Evolutionary conservation across 1,284 basidiomycete genomes (phyloP), one percentile per base, ranked within the genome.

Genomic region (Microbotryum violaceum): DNA sequence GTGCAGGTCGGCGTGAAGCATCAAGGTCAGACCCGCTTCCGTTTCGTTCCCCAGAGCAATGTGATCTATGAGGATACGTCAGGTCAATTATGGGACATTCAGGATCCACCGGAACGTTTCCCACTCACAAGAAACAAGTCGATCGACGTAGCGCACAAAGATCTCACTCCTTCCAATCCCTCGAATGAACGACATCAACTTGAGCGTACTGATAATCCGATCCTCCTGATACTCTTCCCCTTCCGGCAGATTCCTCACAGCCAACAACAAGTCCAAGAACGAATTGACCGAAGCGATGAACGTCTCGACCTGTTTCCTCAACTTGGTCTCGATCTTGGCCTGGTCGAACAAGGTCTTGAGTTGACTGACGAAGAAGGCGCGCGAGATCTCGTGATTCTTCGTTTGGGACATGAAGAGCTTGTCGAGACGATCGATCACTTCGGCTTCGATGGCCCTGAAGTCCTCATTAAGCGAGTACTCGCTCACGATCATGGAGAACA

Each of bases 401-500:
- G 86, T 85, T 72, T 91, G 88, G 49, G 89, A 87, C 86, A 91
- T 89, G 78, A 92, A 89, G 52, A 93, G 75, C n/a, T 85, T 85
- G 74, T 97, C 93, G 48, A 98, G 79, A 70, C 91, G 89, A 72
- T 86, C 92, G 70, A 97, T 90, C n/a, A 97, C 82, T 75, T 96
- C 92, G 68, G 89, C 88, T 75, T 97, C 90, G 69, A 97, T 77
- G 42, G 71, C 68, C 31, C 56, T 63, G 53, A 75, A 75, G 54
- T 72, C 68, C 25, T 47, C 48, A 54, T 58, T 58, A 46, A 67
- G 62, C 27, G 57, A 37, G 53, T 60, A 67, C 57, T 97, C 91
- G 6, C 91, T 89, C 57, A 96, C 85, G 67, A 97, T 93, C 91
- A 97, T 97, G 70, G 88, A 89, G 75, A 88, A 94, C 25, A 97